Conservation (phyloP, 208 protist species). For the Leishmania guyanensis region DNA sequence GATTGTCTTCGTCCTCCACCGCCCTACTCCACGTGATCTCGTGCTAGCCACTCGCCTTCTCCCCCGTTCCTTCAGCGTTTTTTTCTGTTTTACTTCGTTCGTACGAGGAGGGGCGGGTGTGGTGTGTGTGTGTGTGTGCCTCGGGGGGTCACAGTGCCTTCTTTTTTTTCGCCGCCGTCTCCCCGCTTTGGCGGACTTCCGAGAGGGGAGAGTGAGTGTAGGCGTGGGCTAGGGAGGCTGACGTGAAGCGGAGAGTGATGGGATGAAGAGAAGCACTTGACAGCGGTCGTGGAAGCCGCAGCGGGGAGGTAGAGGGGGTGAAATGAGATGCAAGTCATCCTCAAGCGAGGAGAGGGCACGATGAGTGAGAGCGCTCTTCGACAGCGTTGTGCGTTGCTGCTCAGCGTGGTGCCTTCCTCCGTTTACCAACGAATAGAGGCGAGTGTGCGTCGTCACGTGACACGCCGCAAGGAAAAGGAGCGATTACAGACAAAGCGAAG, state of each 20-base stretch:
- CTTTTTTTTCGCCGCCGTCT: no score
- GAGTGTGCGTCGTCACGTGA: background rate
- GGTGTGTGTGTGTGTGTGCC: no score
- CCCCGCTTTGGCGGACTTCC: no score
- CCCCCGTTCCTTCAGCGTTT: no score
- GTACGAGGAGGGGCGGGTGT: background rate
- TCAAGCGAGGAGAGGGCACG: background rate
- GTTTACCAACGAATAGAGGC: no score
- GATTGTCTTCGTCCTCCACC: background rate
- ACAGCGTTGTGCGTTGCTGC: no score
- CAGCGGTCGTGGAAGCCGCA: background rate
- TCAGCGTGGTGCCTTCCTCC: no score
- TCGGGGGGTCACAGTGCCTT: no score
- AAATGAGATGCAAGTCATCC: background rate
- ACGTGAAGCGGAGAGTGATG: background rate
- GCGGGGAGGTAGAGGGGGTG: background rate
- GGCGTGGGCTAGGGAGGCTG: background rate
- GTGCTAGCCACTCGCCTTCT: background rate
- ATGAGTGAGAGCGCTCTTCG: background rate
- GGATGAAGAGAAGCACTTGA: background rate
- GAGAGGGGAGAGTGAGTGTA: no score
- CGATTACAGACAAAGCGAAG: background rate
- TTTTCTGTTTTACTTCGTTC: background rate
- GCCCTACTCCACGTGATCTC: background rate
- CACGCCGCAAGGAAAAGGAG: background rate